Evolutionary conservation across 2,329 filamentous ascomycete species (phyloP), one percentile per base, ranked within the genome.

Genomic region (Emergomyces pasteurianus): DNA sequence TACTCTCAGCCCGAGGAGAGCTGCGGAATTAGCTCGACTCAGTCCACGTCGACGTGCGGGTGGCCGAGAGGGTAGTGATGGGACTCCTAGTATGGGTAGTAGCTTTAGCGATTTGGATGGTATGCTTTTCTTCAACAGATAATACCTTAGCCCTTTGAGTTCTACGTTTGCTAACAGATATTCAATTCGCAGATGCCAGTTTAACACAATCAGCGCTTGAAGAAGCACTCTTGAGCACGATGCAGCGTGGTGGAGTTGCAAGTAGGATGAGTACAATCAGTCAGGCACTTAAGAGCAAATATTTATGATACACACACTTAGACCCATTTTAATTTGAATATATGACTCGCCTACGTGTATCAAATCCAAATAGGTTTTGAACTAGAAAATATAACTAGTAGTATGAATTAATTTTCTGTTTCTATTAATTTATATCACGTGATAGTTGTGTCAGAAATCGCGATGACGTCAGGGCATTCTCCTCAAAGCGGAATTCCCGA

Each of bases 71-170:
- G 74, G 77, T 14, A 83, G 80, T 60, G 81, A 83, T 62, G 81
- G 80, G 14, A 81, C 80, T 10, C 81, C 81, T 2, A 84, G 81
- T 63, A 85, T 85, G 81, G 84, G 84, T 0, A 86, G 83, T 63
- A 86, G 83, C 60, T 86, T 86, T 66, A 85, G 82, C 65, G 84
- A 86, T 69, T 73, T 87, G 42, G 84, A 86, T 68, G 82, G 83
- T 81, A 72, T 61, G 7, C 36, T 5, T 12, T 38, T 40, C 31
- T 12, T 21, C 18, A 52, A 52, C 49, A 10, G 16, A 52, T 21
- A 10, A 23, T n/a, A 38, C 6, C 21, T 36, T 14, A 21, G 4
- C 1, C 14, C 18, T 4, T 54, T 54, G 6, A 23, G 6, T n/a
- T 28, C 12, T 34, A 12, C 9, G 14, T 43, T 31, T 40, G 59